phyloP scores from a whole-genome alignment of 345 rosid genomes.

The Ailanthus altissimus region DNA sequence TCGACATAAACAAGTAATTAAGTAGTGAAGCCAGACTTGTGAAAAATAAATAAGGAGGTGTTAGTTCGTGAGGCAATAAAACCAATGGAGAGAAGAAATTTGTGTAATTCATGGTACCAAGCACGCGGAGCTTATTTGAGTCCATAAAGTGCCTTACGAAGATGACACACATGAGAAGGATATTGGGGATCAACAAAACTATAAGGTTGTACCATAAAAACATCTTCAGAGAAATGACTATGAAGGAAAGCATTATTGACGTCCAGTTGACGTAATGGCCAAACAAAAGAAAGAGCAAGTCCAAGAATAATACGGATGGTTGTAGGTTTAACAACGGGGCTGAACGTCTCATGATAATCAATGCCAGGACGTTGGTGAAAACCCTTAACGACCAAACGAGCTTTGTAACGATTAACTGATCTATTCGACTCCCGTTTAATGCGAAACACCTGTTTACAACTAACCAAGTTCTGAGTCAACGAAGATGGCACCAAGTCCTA shows the following conservation, averaged over 20 bases:
- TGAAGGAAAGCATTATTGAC: background rate
- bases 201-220: background rate
- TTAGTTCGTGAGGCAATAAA: background rate
- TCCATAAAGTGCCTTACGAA: background rate
- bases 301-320: background rate
- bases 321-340: background rate
- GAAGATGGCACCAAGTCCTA: too few relatives aligned
- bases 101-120: background rate
- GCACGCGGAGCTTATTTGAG: background rate
- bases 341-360: too few relatives aligned
- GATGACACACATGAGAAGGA: background rate
- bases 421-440: too few relatives aligned
- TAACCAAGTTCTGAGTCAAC: too few relatives aligned
- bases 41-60: background rate
- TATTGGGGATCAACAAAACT: background rate
- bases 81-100: background rate
- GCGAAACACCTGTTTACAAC: too few relatives aligned
- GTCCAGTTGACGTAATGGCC: background rate
- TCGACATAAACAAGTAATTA: background rate
- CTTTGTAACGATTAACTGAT: too few relatives aligned
- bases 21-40: too few relatives aligned
- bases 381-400: too few relatives aligned
- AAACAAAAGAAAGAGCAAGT: background rate
- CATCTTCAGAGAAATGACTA: background rate
- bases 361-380: too few relatives aligned